Conservation (phyloP, 2,329 filamentous ascomycete genomes). For the Dothistroma pini region DNA sequence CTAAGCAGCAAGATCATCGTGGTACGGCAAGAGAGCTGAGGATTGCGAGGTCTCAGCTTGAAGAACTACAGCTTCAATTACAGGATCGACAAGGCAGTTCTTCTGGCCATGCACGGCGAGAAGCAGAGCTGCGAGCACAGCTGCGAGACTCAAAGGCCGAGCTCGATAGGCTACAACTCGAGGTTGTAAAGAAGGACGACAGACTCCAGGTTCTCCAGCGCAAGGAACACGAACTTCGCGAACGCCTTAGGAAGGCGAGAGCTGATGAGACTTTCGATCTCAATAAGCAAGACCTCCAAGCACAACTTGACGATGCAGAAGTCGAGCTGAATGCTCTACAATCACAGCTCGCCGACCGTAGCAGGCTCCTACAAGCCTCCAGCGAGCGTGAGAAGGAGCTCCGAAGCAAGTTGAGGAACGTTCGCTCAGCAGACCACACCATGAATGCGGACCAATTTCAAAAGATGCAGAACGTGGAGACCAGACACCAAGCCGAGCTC, state of each 20-base stretch:
- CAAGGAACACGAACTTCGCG: slow-evolving; percentile 42
- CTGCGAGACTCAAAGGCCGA: slow-evolving; percentile 34
- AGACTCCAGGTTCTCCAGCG: slow-evolving; percentile 34
- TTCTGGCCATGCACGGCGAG: slow-evolving; percentile 35
- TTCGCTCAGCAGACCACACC: slow-evolving; percentile 21
- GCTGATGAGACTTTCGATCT: slow-evolving; percentile 33
- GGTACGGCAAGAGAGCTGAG: slow-evolving; percentile 34
- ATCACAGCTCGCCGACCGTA: slow-evolving; percentile 33
- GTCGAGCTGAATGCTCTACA: slow-evolving; percentile 40
- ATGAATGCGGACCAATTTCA: slow-evolving; percentile 27
- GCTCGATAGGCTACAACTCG: slow-evolving; percentile 34
- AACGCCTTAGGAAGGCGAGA: slow-evolving; percentile 29
- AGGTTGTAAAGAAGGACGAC: slow-evolving; percentile 44
- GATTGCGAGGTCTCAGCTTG: slow-evolving; percentile 30
- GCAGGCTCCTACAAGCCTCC: slow-evolving; percentile 30
- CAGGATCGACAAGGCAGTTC: slow-evolving; percentile 41
- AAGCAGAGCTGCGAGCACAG: slow-evolving; percentile 40
- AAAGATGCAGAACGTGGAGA: slow-evolving; percentile 61
- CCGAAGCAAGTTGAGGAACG: slow-evolving; percentile 31
- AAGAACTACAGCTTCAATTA: slow-evolving; percentile 43
- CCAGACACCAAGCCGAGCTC: slow-evolving; percentile 69
- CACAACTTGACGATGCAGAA: slow-evolving; percentile 38
- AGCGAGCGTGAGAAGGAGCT: slow-evolving; percentile 36
- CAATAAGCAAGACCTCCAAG: slow-evolving; percentile 38
- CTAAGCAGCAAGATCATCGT: slow-evolving; percentile 39